A percentile compares a stretch with the other conserved stretches of the same genome.
Conservation (phyloP, 2,329 filamentous ascomycete species). For the Coniochaeta pulveracea region DNA sequence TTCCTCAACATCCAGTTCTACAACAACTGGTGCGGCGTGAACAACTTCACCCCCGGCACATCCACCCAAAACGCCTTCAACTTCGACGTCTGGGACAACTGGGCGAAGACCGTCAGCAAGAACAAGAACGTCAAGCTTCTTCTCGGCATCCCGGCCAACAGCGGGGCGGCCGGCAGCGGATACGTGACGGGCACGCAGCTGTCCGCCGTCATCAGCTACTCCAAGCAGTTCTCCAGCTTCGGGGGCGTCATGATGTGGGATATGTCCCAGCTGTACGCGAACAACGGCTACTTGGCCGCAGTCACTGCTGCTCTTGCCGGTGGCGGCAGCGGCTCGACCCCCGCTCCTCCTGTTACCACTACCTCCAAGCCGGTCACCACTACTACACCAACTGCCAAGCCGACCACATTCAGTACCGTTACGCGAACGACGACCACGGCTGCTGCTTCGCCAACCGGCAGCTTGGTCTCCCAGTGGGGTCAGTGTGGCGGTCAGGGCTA, state of each 20-base stretch:
- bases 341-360: constrained; percentile 2
- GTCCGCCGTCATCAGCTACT: constrained; percentile 37
- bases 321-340: constrained; percentile 5
- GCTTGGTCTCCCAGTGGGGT: constrained; percentile 12
- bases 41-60: constrained; percentile 33
- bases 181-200: constrained; percentile 39
- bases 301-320: constrained; percentile 23
- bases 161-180: constrained; percentile 42
- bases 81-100: constrained; percentile 52
- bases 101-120: constrained; percentile 44
- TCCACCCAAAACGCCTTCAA: constrained; percentile 44
- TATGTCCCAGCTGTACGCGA: constrained; percentile 47
- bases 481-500: constrained; percentile 19
- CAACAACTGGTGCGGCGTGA: constrained; percentile 55
- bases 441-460: constrained; percentile 3
- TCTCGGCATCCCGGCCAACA: constrained; percentile 46
- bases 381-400: constrained; percentile 5
- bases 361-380: constrained; percentile 6
- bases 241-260: constrained; percentile 64
- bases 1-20: constrained; percentile 57
- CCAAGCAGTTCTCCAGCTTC: constrained; percentile 44
- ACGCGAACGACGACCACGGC: constrained; percentile 4
- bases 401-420: constrained; percentile 4
- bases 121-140: constrained; percentile 52
- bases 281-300: constrained; percentile 40